phyloP scores from a whole-genome alignment of 2,329 filamentous ascomycete genomes.

The Orbilia ellipsospora region DNA sequence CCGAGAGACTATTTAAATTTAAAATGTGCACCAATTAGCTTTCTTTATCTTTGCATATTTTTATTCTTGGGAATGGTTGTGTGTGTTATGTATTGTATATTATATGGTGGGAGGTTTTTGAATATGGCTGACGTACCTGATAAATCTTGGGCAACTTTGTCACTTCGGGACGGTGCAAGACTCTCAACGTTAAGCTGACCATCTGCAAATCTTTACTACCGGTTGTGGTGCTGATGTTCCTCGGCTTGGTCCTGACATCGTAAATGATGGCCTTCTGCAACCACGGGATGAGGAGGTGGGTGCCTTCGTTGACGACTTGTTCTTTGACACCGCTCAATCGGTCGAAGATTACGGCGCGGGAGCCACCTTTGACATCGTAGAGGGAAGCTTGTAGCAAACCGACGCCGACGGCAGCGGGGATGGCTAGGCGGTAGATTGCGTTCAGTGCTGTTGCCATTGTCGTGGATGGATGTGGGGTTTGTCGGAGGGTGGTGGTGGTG shows the following conservation, averaged over 20 bases:
- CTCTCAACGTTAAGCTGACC: conserved; percentile 96
- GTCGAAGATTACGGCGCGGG: conserved; percentile 97
- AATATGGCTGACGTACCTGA: conserved; percentile 73
- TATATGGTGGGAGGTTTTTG: conserved; percentile 3
- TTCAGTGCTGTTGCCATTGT: conserved; percentile 69
- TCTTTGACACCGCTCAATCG: conserved; percentile 92
- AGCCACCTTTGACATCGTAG: conserved; percentile 96
- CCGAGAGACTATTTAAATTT: conserved; percentile 79
- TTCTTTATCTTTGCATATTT: no score
- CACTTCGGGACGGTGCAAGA: conserved; percentile 93
- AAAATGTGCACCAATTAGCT: conserved; percentile 2
- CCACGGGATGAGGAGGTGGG: conserved; percentile 96
- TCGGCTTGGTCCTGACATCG: conserved; percentile 95
- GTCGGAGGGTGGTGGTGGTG: not conserved
- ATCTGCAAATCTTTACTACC: conserved; percentile 99
- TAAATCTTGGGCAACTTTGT: conserved; percentile 95
- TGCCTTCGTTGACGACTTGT: conserved; percentile 90
- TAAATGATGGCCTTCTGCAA: conserved; percentile 93
- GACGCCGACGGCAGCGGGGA: conserved; percentile 77
- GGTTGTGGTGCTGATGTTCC: conserved; percentile 97
- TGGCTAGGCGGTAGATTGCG: conserved; percentile 73
- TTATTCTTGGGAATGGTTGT: no score
- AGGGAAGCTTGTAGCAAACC: conserved; percentile 80
- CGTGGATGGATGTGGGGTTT: conserved; percentile 55
- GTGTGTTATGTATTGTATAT: not conserved